phyloP scores from a whole-genome alignment of 2,329 filamentous ascomycete genomes.

The Cercospora beticola region DNA sequence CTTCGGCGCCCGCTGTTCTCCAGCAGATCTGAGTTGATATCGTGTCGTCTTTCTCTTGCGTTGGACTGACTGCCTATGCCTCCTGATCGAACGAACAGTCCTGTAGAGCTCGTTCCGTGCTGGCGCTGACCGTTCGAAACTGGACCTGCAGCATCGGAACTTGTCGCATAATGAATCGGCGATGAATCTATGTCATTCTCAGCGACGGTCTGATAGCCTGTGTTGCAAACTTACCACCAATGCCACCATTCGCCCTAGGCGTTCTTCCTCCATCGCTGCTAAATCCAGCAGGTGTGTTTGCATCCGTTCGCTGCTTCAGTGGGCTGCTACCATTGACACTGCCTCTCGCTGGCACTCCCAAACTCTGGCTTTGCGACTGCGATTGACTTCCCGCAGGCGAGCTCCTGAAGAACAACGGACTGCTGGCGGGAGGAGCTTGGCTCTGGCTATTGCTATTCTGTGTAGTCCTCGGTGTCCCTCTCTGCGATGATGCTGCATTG shows the following conservation, averaged over 20 bases:
- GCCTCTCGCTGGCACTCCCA: conserved; percentile 37
- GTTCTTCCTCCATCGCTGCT: conserved; percentile 65
- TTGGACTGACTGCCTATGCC: conserved; percentile 53
- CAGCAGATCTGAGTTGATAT: conserved; percentile 79
- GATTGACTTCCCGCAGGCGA: conserved; percentile 53
- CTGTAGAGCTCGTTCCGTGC: conserved; percentile 65
- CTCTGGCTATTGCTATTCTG: conserved; percentile 29
- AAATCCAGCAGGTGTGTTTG: conserved; percentile 31
- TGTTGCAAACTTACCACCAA: conserved; percentile 58
- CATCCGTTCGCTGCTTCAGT: conserved; percentile 37
- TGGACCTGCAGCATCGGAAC: conserved; percentile 60
- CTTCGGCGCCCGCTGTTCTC: conserved; percentile 54
- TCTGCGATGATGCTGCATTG: conserved; percentile 38
- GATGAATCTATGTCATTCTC: conserved; percentile 69
- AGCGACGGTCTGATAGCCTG: conserved; percentile 15
- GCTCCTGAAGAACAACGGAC: conserved; percentile 75
- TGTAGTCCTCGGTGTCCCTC: conserved; percentile 20
- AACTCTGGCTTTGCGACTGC: conserved; percentile 30
- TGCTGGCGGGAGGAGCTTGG: conserved; percentile 56
- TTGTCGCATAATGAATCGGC: conserved; percentile 85
- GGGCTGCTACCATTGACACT: conserved; percentile 53
- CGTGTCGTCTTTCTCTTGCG: conserved; percentile 69
- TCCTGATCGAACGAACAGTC: conserved; percentile 73
- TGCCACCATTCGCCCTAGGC: conserved; percentile 63
- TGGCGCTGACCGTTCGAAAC: conserved; percentile 53